phyloP scores from a whole-genome alignment of 1,284 basidiomycete genomes.

The Pseudozyma flocculosa region DNA sequence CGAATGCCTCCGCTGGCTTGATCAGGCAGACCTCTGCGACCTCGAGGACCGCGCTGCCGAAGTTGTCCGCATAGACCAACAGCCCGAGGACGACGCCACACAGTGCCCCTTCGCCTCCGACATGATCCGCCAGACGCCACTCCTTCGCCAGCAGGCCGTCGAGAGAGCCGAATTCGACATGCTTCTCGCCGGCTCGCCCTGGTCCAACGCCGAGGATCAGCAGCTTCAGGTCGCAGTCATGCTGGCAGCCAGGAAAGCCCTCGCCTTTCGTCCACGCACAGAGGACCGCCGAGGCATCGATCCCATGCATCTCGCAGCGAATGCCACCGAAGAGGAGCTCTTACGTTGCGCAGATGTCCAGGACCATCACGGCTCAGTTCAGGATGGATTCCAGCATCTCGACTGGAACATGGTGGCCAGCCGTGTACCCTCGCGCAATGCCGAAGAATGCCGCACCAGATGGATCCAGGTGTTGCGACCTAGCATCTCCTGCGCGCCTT shows the following conservation, averaged over 20 bases:
- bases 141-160: slow-evolving; percentile 24
- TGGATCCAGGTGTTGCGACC: slow-evolving; percentile 24
- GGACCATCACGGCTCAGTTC: too few relatives aligned
- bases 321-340: slow-evolving; percentile 6
- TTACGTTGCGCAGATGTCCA: slow-evolving; percentile 10
- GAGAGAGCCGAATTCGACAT: slow-evolving; percentile 30
- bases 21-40: slow-evolving; percentile 27
- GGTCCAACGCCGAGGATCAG: slow-evolving; percentile 18
- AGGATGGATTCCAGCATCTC: background rate
- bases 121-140: slow-evolving; percentile 15
- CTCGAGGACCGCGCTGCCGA: slow-evolving; percentile 34
- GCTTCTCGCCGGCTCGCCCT: slow-evolving; percentile 12
- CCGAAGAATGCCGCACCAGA: slow-evolving; percentile 22
- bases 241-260: slow-evolving; percentile 15
- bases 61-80: slow-evolving; percentile 11
- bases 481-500: slow-evolving; percentile 13
- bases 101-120: slow-evolving; percentile 11
- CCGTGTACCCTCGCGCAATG: slow-evolving; percentile 11
- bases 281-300: slow-evolving; percentile 15
- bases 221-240: slow-evolving; percentile 17
- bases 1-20: slow-evolving; percentile 13
- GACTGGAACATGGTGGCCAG: slow-evolving; percentile 25
- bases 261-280: slow-evolving; percentile 5
- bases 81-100: slow-evolving; percentile 8
- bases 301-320: too few relatives aligned